Percentiles rank a stretch among this genome's conserved stretches.
These are phyloP conservation scores for Fusarium sp. DNA, from an alignment of 2,329 filamentous ascomycete species.

Conservation along the genomic window DNA sequence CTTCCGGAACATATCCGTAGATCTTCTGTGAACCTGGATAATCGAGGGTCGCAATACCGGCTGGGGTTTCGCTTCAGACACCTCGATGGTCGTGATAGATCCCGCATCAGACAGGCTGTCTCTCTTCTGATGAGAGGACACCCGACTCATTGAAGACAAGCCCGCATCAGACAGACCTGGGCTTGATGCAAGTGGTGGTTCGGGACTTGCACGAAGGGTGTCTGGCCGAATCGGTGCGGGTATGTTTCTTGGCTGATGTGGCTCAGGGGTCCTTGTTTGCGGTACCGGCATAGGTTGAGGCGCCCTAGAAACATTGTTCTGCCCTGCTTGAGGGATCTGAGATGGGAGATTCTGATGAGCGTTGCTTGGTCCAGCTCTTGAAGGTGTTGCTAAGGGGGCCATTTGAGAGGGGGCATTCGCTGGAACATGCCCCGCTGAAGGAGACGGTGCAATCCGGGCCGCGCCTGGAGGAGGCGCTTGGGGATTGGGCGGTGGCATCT, in stretches of 20 bases:
- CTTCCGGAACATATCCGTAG: slow-evolving; percentile 33
- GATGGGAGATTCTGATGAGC: not conserved
- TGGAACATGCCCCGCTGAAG: not conserved
- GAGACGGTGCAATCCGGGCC: not conserved
- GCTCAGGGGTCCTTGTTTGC: not conserved
- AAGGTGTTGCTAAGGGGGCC: not conserved
- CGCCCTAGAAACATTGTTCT: not conserved
- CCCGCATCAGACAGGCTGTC: slow-evolving; percentile 41
- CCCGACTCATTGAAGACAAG: slow-evolving; percentile 24
- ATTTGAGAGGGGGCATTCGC: not conserved
- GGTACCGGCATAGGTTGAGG: not conserved
- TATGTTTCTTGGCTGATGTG: not conserved
- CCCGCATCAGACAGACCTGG: slow-evolving; percentile 28
- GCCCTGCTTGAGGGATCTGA: not conserved
- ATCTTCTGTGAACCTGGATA: slow-evolving; percentile 39
- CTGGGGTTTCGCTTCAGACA: slow-evolving; percentile 41
- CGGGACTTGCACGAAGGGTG: not conserved
- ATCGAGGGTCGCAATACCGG: slow-evolving; percentile 41
- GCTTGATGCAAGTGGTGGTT: slow-evolving; percentile 23
- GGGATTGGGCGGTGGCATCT: not conserved
- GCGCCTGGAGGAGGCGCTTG: not conserved
- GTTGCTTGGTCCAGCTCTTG: not conserved
- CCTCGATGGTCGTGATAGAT: slow-evolving; percentile 42
- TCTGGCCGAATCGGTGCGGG: not conserved
- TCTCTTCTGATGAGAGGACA: slow-evolving; percentile 28